A percentile compares a stretch with the other conserved stretches of the same genome.
These are phyloP conservation scores for Gynostemma pentaphyllum DNA, from an alignment of 306 rosid genomes.

Conservation along the genomic window DNA sequence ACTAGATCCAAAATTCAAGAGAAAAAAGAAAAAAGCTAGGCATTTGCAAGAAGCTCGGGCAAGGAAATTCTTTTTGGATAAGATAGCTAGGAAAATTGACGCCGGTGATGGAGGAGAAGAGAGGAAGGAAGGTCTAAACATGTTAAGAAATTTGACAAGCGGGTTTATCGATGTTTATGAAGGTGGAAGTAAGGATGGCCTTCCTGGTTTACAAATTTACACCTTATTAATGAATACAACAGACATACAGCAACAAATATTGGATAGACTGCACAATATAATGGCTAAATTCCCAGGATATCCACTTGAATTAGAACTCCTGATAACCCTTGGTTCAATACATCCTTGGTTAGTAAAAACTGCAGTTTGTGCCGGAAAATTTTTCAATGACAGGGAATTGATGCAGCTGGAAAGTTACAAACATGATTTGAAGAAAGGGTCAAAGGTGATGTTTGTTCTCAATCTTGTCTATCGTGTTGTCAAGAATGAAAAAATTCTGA, in stretches of 20 bases:
- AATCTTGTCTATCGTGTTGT: conserved; percentile 64
- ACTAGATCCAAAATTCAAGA: conserved; percentile 58
- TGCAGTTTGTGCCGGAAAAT: conserved; percentile 55
- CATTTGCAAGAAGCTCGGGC: conserved; percentile 55
- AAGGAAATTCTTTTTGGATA: conserved; percentile 73
- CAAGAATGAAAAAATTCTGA: conserved; percentile 60
- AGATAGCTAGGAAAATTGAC: conserved; percentile 71
- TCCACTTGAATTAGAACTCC: conserved; percentile 78
- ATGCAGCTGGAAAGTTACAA: conserved; percentile 50
- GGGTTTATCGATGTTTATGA: conserved; percentile 85
- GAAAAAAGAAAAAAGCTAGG: conserved; percentile 33
- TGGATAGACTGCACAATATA: conserved; percentile 37
- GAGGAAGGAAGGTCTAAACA: conserved; percentile 59
- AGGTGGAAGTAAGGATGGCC: conserved; percentile 57
- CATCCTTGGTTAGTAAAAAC: conserved; percentile 91
- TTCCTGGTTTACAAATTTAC: conserved; percentile 91
- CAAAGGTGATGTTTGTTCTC: conserved; percentile 76
- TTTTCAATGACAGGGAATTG: conserved; percentile 31
- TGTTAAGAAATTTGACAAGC: conserved; percentile 67
- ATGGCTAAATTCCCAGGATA: conserved; percentile 53
- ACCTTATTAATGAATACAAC: conserved; percentile 83
- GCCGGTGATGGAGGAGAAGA: conserved; percentile 46
- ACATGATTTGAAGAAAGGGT: conserved; percentile 61
- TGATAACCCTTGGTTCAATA: conserved; percentile 92
- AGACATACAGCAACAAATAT: conserved; percentile 53